Conservation (phyloP, 192 early-diverging fungal genomes). For the Piromyces sp. region DNA sequence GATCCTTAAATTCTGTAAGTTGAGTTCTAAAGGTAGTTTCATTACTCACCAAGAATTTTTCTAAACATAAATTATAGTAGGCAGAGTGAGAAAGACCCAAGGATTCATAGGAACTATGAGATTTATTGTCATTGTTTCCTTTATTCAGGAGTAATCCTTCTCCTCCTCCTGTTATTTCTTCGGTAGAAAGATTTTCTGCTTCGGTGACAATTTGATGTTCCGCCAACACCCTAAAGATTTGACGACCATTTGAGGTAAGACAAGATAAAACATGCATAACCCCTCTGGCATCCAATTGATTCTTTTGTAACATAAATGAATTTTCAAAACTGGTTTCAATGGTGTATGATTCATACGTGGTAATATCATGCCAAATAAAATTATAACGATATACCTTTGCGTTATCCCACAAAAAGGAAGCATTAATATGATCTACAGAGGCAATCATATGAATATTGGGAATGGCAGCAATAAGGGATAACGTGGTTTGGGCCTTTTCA, state of each 20-base stretch:
- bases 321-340: conserved; percentile 74
- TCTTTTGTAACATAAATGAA: conserved; percentile 29
- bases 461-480: conserved; percentile 47
- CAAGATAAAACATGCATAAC: conserved; percentile 64
- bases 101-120: conserved; percentile 8
- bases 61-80: conserved; percentile 54
- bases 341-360: conserved; percentile 64
- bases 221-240: conserved; percentile 68
- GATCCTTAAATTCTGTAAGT: conserved; percentile 83
- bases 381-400: conserved; percentile 44
- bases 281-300: conserved; percentile 43
- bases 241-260: conserved; percentile 66
- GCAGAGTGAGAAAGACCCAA: conserved; percentile 44
- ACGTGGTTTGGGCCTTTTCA: conserved; percentile 40
- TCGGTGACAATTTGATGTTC: conserved; percentile 53
- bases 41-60: conserved; percentile 66
- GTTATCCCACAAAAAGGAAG: conserved; percentile 75
- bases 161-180: neutral
- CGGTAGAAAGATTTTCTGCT: conserved; percentile 10
- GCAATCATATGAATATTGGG: conserved; percentile 61
- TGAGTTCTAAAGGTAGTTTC: conserved; percentile 76
- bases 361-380: conserved; percentile 82
- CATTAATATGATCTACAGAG: conserved; percentile 80
- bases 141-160: conserved; percentile 10
- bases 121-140: conserved; percentile 1